Percentiles rank a stretch among this genome's conserved stretches.
Evolutionary conservation across 2,329 filamentous ascomycete genomes (phyloP).

Genomic region (Ophiostoma sp.): DNA sequence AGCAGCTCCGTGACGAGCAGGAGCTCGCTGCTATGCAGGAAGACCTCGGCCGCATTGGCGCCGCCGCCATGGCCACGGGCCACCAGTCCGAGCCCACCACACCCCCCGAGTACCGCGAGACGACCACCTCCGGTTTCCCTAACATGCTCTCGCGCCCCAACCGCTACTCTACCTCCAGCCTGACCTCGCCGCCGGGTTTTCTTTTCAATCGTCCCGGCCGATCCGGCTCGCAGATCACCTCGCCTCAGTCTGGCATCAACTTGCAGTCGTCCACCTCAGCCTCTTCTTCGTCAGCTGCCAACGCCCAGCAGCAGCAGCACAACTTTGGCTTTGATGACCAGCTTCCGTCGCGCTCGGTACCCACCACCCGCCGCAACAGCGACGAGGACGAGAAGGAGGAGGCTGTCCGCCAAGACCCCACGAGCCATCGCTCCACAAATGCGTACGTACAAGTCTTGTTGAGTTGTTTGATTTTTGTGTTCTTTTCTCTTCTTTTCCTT

Average conservation of each 20-base stretch:
- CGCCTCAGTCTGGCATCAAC: conserved; percentile 66
- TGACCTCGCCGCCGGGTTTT: conserved; percentile 74
- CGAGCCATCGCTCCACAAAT: conserved; percentile 71
- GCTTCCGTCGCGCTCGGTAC: conserved; percentile 80
- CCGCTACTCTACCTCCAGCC: conserved; percentile 83
- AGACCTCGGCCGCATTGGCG: conserved; percentile 62
- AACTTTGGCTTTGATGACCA: conserved; percentile 61
- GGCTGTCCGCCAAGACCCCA: conserved; percentile 66
- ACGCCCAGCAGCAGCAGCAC: conserved; percentile 35
- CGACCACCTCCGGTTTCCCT: conserved; percentile 64
- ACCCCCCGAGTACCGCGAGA: conserved; percentile 86
- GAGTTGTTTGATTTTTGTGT: not conserved
- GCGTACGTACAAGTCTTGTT: conserved; percentile 62
- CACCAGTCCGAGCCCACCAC: conserved; percentile 95
- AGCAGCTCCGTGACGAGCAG: conserved; percentile 78
- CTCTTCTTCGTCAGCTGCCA: conserved; percentile 36
- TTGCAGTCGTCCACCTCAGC: conserved; percentile 37
- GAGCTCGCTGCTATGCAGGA: conserved; percentile 84
- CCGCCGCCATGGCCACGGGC: conserved; percentile 53
- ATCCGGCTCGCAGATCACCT: conserved; percentile 77
- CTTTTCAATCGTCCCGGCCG: conserved; percentile 71
- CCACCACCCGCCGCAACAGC: conserved; percentile 83
- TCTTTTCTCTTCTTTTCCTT: too few relatives aligned
- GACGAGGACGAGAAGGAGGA: conserved; percentile 86
- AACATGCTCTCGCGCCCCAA: conserved; percentile 80